Evolutionary conservation across 371 early-diverging fungal genomes (phyloP).

Genomic region (Gilbertella persicaria): DNA sequence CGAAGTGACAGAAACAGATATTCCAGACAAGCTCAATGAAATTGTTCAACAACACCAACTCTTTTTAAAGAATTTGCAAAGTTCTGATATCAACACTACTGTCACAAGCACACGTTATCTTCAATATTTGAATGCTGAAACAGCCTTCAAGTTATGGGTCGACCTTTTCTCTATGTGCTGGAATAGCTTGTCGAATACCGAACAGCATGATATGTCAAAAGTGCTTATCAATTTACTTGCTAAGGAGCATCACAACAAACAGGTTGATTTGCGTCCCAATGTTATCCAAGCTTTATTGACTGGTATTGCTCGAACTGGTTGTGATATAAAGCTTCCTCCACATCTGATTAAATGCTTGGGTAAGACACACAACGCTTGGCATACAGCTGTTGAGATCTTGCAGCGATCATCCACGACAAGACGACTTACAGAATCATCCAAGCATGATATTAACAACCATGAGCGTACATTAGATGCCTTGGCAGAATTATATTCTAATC

Average conservation of each 20-base stretch:
- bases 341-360: slow-evolving; percentile 92
- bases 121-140: slow-evolving; percentile 69
- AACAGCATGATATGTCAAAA: slow-evolving; percentile 86
- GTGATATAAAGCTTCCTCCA: slow-evolving; percentile 83
- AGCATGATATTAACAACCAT: slow-evolving; percentile 78
- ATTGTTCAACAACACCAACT: slow-evolving; percentile 52
- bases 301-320: slow-evolving; percentile 72
- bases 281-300: slow-evolving; percentile 91
- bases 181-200: slow-evolving; percentile 67
- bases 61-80: slow-evolving; percentile 63
- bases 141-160: slow-evolving; percentile 82
- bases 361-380: slow-evolving; percentile 91
- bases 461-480: slow-evolving; percentile 90
- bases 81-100: slow-evolving; percentile 51
- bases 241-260: slow-evolving; percentile 88
- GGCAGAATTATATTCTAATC: slow-evolving; percentile 74
- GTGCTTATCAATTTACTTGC: slow-evolving; percentile 81
- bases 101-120: slow-evolving; percentile 65
- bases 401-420: slow-evolving; percentile 55
- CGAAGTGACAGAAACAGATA: slow-evolving; percentile 10
- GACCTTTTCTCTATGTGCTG: slow-evolving; percentile 86
- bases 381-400: slow-evolving; percentile 79
- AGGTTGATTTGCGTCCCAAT: slow-evolving; percentile 85
- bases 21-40: slow-evolving; percentile 29
- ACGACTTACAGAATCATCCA: slow-evolving; percentile 51